Evolutionary conservation across 345 rosid species (phyloP).

Genomic region (Fremontodendron californicum): DNA sequence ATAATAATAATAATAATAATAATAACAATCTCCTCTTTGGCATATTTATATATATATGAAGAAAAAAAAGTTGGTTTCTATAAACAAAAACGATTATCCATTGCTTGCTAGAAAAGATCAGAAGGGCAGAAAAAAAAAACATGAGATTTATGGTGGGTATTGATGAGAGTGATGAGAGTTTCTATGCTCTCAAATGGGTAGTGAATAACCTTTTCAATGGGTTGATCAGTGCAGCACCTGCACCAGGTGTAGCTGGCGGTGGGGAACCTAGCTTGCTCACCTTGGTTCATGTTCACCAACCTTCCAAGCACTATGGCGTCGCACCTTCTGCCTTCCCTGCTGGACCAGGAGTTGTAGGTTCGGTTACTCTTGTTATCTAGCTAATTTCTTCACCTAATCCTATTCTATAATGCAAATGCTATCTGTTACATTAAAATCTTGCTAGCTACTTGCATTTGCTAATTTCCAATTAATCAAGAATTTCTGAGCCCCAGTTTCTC

Average conservation of each 20-base stretch:
- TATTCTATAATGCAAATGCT: too few species aligned
- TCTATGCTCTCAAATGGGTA: constrained; percentile 44
- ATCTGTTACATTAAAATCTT: too few species aligned
- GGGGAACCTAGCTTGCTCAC: constrained; percentile 20
- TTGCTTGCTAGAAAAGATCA: too few species aligned
- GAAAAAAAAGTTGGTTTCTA: neutral
- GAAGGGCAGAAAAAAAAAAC: neutral
- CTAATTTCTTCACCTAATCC: too few species aligned
- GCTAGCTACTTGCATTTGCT: too few species aligned
- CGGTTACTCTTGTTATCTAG: too few species aligned
- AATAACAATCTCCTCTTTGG: neutral
- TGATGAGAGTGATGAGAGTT: constrained; percentile 54
- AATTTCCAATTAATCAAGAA: too few species aligned
- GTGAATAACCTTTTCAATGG: constrained; percentile 21
- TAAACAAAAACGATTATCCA: too few species aligned
- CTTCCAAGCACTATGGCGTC: constrained; percentile 27
- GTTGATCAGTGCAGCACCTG: neutral
- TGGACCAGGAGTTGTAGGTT: neutral
- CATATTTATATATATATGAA: neutral
- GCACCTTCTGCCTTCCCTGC: constrained; percentile 7
- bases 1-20: too few species aligned
- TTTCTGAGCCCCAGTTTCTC: neutral
- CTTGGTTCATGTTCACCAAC: neutral
- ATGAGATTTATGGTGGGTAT: constrained; percentile 36
- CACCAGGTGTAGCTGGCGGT: neutral